Evolutionary conservation across 805 yeast species (phyloP).

Genomic region (Cyberlindnera mississippiensis): DNA sequence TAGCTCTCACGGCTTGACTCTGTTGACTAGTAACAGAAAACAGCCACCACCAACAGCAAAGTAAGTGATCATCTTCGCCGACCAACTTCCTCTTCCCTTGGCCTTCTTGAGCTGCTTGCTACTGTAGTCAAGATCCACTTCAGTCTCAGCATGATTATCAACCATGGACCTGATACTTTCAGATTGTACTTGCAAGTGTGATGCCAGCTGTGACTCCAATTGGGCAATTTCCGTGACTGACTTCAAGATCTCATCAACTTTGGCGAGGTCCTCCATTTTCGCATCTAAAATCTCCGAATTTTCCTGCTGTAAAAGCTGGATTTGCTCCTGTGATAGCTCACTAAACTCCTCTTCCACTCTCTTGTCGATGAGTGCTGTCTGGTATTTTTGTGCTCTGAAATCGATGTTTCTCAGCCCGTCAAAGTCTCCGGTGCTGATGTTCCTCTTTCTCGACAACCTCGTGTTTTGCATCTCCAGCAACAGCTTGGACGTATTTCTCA

Average conservation of each 20-base stretch:
- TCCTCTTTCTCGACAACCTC: conserved; percentile 24
- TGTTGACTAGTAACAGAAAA: conserved; percentile 40
- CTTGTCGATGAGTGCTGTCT: conserved; percentile 2
- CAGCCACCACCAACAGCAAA: conserved; percentile 54
- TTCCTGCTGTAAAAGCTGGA: conserved; percentile 55
- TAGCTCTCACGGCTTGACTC: conserved; percentile 6
- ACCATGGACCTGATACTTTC: conserved; percentile 60
- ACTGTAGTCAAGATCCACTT: conserved; percentile 63
- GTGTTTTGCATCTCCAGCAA: conserved; percentile 25
- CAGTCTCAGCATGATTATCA: conserved; percentile 65
- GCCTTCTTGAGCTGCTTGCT: conserved; percentile 69
- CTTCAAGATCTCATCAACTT: conserved; percentile 55
- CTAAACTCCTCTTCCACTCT: conserved; percentile 16
- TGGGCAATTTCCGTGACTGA: conserved; percentile 71
- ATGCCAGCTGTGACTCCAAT: conserved; percentile 67
- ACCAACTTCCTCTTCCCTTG: conserved; percentile 55
- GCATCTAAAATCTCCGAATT: conserved; percentile 50
- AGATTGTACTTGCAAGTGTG: conserved; percentile 70
- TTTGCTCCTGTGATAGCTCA: conserved; percentile 43
- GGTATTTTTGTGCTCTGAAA: conserved; percentile 20
- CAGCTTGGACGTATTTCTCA: conserved; percentile 24
- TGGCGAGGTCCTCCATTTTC: conserved; percentile 56
- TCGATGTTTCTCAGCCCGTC: conserved; percentile 15
- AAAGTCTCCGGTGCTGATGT: conserved; percentile 20
- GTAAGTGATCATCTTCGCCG: conserved; percentile 54